Conservation (phyloP, 176 grass and related monocot species). For the Paspalum vaginatum region DNA sequence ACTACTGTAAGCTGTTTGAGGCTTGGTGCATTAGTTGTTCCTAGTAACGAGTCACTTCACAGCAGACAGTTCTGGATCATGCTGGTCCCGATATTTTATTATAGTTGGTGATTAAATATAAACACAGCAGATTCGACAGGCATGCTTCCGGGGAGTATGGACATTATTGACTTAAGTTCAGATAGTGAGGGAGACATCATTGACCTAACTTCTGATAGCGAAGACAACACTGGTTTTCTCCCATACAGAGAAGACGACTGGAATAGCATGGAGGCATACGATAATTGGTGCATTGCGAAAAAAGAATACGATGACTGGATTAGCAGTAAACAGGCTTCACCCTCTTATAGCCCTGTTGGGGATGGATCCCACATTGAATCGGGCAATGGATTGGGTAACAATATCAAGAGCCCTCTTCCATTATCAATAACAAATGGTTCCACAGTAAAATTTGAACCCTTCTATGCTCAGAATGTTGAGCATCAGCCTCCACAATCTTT, state of each 20-base stretch:
- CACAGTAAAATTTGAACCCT: neutral
- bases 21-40: neutral
- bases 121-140: neutral
- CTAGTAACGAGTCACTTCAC: neutral
- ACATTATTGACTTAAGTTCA: conserved; percentile 53
- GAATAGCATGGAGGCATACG: neutral
- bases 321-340: neutral
- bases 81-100: neutral
- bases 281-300: neutral
- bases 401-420: conserved; percentile 17
- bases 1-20: neutral
- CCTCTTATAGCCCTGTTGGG: conserved; percentile 27
- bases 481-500: conserved; percentile 30
- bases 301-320: conserved; percentile 32
- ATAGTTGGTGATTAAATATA: neutral
- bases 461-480: neutral
- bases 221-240: conserved; percentile 6
- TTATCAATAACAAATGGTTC: conserved; percentile 1
- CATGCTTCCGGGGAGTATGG: conserved; percentile 26
- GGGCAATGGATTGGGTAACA: neutral
- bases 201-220: conserved; percentile 52
- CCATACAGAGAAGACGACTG: conserved; percentile 25
- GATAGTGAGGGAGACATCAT: conserved; percentile 46
- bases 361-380: neutral
- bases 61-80: neutral